These are phyloP conservation scores for Diaporthe sp. DNA, from an alignment of 2,329 filamentous ascomycete species.

Conservation along the genomic window DNA sequence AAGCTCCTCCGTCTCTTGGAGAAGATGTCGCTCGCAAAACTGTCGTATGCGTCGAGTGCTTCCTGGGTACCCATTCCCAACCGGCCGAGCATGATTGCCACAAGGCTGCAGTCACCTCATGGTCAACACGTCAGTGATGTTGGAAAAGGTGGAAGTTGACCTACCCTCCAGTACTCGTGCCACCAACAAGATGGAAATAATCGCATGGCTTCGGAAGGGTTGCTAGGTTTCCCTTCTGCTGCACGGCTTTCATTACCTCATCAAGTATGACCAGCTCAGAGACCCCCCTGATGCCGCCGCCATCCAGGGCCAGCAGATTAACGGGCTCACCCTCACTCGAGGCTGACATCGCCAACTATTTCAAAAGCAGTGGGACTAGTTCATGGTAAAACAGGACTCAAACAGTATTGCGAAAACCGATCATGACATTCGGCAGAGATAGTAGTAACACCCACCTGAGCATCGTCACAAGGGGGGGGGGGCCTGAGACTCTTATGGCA, in stretches of 20 bases:
- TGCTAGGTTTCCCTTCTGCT: constrained; percentile 36
- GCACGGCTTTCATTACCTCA: constrained; percentile 45
- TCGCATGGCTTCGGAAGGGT: constrained; percentile 47
- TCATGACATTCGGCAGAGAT: background rate
- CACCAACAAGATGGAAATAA: constrained; percentile 52
- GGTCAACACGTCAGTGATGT: too few species aligned
- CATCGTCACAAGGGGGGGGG: too few species aligned
- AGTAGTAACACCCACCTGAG: background rate
- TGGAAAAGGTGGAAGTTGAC: background rate
- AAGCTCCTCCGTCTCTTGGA: constrained; percentile 36
- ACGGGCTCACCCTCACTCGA: constrained; percentile 20
- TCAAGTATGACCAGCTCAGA: constrained; percentile 48
- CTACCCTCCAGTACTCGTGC: constrained; percentile 49
- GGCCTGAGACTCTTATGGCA: background rate
- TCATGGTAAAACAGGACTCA: background rate
- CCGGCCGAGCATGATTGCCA: constrained; percentile 59
- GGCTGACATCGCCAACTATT: background rate
- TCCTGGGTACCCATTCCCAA: constrained; percentile 55
- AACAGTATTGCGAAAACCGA: background rate
- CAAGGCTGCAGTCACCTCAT: constrained; percentile 39
- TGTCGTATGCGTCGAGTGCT: constrained; percentile 52
- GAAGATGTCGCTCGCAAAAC: constrained; percentile 51
- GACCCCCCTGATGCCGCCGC: constrained; percentile 49
- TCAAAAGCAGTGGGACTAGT: background rate
- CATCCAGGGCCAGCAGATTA: constrained; percentile 38